phyloP scores from a whole-genome alignment of 176 grass and related monocot genomes.

The Musa acuminata region DNA sequence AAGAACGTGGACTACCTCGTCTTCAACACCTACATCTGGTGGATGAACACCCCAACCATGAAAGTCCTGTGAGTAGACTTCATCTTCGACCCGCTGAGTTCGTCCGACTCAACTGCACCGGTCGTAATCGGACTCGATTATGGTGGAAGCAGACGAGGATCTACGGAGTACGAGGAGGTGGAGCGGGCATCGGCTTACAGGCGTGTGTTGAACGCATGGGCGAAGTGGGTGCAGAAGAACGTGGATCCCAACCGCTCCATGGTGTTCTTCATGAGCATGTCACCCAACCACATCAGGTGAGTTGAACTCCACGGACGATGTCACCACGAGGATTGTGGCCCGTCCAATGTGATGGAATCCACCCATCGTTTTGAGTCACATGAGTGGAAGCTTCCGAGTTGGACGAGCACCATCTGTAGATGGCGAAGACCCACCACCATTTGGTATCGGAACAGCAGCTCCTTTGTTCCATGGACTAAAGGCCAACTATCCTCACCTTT shows the following conservation, averaged over 20 bases:
- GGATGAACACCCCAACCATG: conserved; percentile 77
- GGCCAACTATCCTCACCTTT: neutral
- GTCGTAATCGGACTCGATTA: neutral
- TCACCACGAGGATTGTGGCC: no score
- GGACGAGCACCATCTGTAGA: no score
- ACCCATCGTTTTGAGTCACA: neutral
- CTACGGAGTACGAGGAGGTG: conserved; percentile 64
- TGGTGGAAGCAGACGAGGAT: conserved; percentile 31
- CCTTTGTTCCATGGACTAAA: neutral
- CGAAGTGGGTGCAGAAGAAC: conserved; percentile 78
- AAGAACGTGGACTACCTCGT: conserved; percentile 76
- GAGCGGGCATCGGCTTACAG: conserved; percentile 68
- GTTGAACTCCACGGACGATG: neutral
- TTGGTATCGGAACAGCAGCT: no score
- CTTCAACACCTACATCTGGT: conserved; percentile 99
- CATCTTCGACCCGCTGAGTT: neutral
- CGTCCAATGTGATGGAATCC: no score
- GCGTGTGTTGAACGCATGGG: conserved; percentile 83
- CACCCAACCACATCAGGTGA: conserved; percentile 91
- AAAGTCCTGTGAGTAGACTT: conserved; percentile 67
- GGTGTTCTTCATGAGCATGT: conserved; percentile 97
- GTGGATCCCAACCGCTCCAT: conserved; percentile 64
- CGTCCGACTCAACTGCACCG: neutral
- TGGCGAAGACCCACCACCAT: no score
- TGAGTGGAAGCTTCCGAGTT: neutral